Evolutionary conservation across 306 rosid species (phyloP), one percentile per base, ranked within the genome.

Genomic region (Cicer chorassanicum): DNA sequence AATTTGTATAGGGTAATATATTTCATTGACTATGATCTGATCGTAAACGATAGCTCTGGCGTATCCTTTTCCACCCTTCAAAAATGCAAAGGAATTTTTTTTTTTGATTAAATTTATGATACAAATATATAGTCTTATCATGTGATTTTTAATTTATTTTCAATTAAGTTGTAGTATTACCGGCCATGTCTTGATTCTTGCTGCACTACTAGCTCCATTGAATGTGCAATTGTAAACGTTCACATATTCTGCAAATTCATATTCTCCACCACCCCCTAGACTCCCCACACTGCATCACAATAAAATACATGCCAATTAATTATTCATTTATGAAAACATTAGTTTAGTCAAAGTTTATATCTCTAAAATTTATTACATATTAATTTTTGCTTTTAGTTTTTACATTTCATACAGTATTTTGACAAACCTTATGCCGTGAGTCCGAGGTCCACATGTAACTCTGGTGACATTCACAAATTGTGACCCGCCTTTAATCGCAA

Each of bases 401-500:
- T 56, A 4, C n/a, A 55, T 55, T 9, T 19, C 1, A 53, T 4
- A 44, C 42, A 63, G 4, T 41, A 9, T 59, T 45, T 60, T 51
- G 53, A 46, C 62, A 42, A 51, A 88, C 93, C 87, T 89, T 44
- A 89, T 89, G 60, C 90, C 93, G 11, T 89, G 90, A 42, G 45
- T 40, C 0, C 84, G 85, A 0, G 89, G 89, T 55, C 90, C 93
- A 8, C 89, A 86, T 0, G 56, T 21, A 19, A 88, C 65, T 38
- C 50, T 15, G 7, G 65, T 50, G 34, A 86, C 13, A 9, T 78
- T 70, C 40, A 78, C 1, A 39, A 40, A 62, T 24, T 38, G n/a
- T n/a, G 82, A 13, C 1, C 75, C 88, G 4, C 84, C 70, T 49
- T 80, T 78, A 6, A 86, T 55, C 1, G 90, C 88, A 38, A 88